Conservation (phyloP, 257 asterid species). For the Knoxia roxburghii region DNA sequence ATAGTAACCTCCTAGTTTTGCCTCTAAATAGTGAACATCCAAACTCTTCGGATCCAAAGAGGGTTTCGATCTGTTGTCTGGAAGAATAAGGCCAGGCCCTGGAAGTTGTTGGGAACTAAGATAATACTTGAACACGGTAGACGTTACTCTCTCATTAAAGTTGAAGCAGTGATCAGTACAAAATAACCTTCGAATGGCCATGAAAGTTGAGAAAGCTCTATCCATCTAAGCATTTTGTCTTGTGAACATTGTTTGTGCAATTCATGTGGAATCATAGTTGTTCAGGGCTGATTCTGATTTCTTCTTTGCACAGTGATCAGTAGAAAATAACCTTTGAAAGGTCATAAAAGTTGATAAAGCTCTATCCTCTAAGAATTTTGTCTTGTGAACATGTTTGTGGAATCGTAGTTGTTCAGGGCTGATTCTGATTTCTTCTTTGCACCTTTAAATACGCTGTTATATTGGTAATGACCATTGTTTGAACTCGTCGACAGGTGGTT, state of each 20-base stretch:
- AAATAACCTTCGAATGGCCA: too few relatives aligned
- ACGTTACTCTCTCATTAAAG: too few relatives aligned
- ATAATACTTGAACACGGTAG: not conserved
- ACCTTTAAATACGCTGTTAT: not conserved
- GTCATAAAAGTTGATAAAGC: not conserved
- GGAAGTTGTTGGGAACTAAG: not conserved
- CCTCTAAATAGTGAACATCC: not conserved
- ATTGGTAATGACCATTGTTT: not conserved
- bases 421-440: not conserved
- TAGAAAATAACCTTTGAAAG: too few relatives aligned
- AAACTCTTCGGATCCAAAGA: not conserved
- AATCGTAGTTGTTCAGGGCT: not conserved
- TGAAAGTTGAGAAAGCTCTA: too few relatives aligned
- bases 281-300: too few relatives aligned
- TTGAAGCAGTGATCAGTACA: too few relatives aligned
- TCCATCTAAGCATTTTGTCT: too few relatives aligned
- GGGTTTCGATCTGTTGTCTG: not conserved
- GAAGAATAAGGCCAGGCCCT: not conserved
- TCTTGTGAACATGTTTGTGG: not conserved
- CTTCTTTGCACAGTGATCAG: too few relatives aligned
- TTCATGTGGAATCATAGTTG: too few relatives aligned
- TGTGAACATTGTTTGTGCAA: too few relatives aligned
- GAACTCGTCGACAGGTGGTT: conserved; percentile 40
- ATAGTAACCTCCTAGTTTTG: too few relatives aligned
- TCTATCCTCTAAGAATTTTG: not conserved